Evolutionary conservation across 108 stramenopile genomes (phyloP).

Genomic region (Pseudonitzschia delicatissima): DNA sequence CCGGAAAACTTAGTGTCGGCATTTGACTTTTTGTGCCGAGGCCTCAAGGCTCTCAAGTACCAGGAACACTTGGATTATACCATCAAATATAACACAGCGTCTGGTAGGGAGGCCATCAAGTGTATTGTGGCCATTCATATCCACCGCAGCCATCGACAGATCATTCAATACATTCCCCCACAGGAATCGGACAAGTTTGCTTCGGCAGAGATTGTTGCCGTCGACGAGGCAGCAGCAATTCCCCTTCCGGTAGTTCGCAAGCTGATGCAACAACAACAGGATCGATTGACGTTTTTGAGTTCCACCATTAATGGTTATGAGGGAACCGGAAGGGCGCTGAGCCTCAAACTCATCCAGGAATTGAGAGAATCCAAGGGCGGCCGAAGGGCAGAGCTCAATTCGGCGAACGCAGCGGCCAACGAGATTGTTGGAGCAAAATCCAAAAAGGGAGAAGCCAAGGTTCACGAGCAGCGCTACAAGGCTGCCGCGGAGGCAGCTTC

Average conservation of each 20-base stretch:
- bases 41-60: constrained; percentile 93
- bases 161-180: constrained; percentile 88
- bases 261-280: constrained; percentile 73
- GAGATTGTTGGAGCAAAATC: constrained; percentile 64
- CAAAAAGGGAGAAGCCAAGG: constrained; percentile 88
- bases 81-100: constrained; percentile 72
- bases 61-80: constrained; percentile 96
- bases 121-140: constrained; percentile 87
- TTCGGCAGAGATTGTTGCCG: constrained; percentile 94
- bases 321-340: constrained; percentile 96
- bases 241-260: constrained; percentile 92
- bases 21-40: constrained; percentile 94
- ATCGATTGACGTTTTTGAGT: constrained; percentile 89
- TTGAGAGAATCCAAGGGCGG: constrained; percentile 78
- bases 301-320: constrained; percentile 99
- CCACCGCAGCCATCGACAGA: constrained; percentile 89
- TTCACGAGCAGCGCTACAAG: constrained; percentile 89
- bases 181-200: constrained; percentile 86
- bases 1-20: constrained; percentile 96
- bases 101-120: constrained; percentile 77
- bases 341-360: constrained; percentile 96
- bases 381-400: constrained; percentile 39
- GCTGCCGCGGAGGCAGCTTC: constrained; percentile 68
- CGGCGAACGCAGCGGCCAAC: constrained; percentile 62
- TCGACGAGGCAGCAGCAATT: constrained; percentile 99